These are phyloP conservation scores for Saccharomycopsis fodiens DNA, from an alignment of 805 yeast genomes.

Conservation along the genomic window DNA sequence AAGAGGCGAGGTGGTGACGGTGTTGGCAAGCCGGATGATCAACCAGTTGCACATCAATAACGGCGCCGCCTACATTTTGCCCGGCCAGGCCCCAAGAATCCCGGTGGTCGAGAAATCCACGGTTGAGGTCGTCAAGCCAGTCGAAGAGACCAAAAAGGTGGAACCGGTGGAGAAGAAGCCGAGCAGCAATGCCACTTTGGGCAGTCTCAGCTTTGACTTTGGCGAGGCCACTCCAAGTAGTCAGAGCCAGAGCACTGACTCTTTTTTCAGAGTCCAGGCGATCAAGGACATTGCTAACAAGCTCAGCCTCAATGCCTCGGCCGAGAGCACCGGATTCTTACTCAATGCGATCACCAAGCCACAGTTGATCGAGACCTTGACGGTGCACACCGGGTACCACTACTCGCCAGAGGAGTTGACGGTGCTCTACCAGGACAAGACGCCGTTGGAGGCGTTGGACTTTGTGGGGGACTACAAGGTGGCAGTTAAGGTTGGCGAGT, in stretches of 20 bases:
- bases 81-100: constrained; percentile 16
- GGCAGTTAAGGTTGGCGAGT: constrained; percentile 2
- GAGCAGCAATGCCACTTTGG: background rate
- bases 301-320: background rate
- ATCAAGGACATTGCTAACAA: constrained; percentile 7
- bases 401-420: background rate
- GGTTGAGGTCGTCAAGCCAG: background rate
- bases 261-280: constrained; percentile 10
- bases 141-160: background rate
- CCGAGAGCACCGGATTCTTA: constrained; percentile 9
- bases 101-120: constrained; percentile 12
- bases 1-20: constrained; percentile 66
- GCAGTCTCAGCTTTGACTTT: constrained; percentile 7
- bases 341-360: constrained; percentile 6
- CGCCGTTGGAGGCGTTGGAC: constrained; percentile 1
- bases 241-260: background rate
- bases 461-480: constrained; percentile 11
- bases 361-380: constrained; percentile 7
- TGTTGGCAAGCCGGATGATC: constrained; percentile 77
- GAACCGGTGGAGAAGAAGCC: background rate
- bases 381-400: constrained; percentile 7
- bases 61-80: constrained; percentile 64
- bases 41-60: constrained; percentile 62
- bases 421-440: background rate
- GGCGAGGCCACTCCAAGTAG: background rate